These are phyloP conservation scores for Saccharomycopsis babjevae DNA, from an alignment of 805 yeast genomes.

Conservation along the genomic window DNA sequence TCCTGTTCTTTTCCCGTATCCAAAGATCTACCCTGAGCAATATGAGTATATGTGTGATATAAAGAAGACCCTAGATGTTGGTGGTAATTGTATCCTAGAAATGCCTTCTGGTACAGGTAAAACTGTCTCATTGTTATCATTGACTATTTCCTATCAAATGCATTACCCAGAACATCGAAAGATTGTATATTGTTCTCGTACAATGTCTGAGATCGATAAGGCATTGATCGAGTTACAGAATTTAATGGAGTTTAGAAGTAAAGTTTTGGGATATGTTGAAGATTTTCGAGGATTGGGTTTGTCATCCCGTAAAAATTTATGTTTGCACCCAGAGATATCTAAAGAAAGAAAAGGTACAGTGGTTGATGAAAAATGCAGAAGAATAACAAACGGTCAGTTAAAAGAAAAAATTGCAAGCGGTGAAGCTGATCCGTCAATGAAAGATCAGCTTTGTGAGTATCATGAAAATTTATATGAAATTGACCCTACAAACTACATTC, in stretches of 20 bases:
- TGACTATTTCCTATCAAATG: constrained; percentile 94
- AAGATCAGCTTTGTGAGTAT: constrained; percentile 56
- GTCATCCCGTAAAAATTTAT: constrained; percentile 87
- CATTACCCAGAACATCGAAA: constrained; percentile 89
- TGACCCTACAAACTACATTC: constrained; percentile 83
- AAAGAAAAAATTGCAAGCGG: constrained; percentile 55
- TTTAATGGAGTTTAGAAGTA: constrained; percentile 77
- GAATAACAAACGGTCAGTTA: constrained; percentile 86
- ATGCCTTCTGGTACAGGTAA: constrained; percentile 99
- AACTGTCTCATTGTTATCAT: constrained; percentile 81
- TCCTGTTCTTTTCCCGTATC: constrained; percentile 94
- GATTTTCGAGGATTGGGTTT: constrained; percentile 91
- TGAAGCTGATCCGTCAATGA: constrained; percentile 35
- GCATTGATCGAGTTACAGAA: constrained; percentile 85
- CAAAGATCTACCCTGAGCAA: constrained; percentile 95
- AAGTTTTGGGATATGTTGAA: constrained; percentile 77
- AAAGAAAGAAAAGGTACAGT: constrained; percentile 83
- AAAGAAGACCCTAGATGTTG: constrained; percentile 86
- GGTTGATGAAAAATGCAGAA: constrained; percentile 93
- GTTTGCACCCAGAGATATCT: constrained; percentile 80
- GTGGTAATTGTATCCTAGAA: constrained; percentile 92
- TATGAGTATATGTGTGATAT: constrained; percentile 96
- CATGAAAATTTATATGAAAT: constrained; percentile 83
- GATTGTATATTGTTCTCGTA: constrained; percentile 95
- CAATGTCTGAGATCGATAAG: constrained; percentile 98